phyloP scores from a whole-genome alignment of 768 basidiomycete species.

The Phylloporus rhodoxanthus region DNA sequence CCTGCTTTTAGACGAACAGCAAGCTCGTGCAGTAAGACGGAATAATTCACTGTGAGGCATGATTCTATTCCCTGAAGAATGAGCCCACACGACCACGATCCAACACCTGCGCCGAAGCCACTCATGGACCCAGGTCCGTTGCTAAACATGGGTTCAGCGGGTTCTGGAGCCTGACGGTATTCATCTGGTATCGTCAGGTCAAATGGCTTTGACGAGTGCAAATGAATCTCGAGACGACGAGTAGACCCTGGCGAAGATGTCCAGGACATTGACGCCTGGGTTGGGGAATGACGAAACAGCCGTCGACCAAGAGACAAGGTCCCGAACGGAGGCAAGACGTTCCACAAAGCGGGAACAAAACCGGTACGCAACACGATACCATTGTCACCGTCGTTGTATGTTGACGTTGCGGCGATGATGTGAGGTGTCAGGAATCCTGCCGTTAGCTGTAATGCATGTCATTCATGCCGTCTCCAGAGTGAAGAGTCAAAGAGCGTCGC shows the following conservation, averaged over 20 bases:
- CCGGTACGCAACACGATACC: conserved; percentile 35
- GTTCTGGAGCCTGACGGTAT: conserved; percentile 18
- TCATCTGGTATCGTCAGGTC: conserved; percentile 27
- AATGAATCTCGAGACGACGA: conserved; percentile 35
- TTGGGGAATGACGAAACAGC: conserved; percentile 44
- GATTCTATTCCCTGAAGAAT: conserved; percentile 44
- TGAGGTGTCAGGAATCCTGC: conserved; percentile 39
- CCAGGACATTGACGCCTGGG: conserved; percentile 40
- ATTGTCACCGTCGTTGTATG: conserved; percentile 48
- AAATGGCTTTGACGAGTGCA: conserved; percentile 40
- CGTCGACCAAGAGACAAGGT: conserved; percentile 45
- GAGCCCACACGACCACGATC: conserved; percentile 46
- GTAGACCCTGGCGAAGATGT: conserved; percentile 18
- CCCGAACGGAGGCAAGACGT: conserved; percentile 34
- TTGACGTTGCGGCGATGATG: conserved; percentile 37
- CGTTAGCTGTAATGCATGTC: conserved; percentile 32
- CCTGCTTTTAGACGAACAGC: conserved; percentile 46
- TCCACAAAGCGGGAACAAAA: conserved; percentile 31
- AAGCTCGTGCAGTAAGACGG: conserved; percentile 49
- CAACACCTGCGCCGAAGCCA: conserved; percentile 44
- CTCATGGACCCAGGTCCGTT: conserved; percentile 42
- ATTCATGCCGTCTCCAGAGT: conserved; percentile 6
- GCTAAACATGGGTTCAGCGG: conserved; percentile 18
- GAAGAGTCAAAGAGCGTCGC: conserved; percentile 7
- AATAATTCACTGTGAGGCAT: conserved; percentile 46